A percentile compares a stretch with the other conserved stretches of the same genome.
Conservation (phyloP, 2,329 filamentous ascomycete species). For the Aureobasidium sp. region DNA sequence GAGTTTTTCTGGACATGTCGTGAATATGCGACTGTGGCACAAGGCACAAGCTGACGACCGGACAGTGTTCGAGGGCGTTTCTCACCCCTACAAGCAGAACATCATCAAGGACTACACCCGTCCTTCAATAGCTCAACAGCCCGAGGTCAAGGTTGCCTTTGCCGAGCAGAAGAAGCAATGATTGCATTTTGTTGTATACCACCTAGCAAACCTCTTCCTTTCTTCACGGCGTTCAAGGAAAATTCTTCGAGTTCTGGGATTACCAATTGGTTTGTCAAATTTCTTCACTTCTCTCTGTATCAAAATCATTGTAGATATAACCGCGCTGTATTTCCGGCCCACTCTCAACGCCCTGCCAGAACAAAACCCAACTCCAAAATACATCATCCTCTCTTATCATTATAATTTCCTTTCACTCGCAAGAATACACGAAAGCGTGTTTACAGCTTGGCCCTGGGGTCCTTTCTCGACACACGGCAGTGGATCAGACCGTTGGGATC, state of each 20-base stretch:
- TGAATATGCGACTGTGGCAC: background rate
- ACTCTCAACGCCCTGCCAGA: conserved; percentile 3
- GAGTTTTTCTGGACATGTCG: conserved; percentile 26
- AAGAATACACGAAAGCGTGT: background rate
- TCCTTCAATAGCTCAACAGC: conserved; percentile 14
- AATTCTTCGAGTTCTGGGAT: conserved; percentile 13
- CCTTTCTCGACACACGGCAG: conserved; percentile 68
- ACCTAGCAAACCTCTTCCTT: background rate
- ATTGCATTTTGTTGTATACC: background rate
- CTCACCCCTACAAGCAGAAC: conserved; percentile 88
- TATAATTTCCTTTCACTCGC: background rate
- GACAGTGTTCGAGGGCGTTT: conserved; percentile 84
- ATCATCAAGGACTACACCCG: conserved; percentile 49
- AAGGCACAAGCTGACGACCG: no score
- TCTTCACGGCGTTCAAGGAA: conserved; percentile 19
- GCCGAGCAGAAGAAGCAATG: conserved; percentile 10
- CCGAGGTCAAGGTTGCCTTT: conserved; percentile 17
- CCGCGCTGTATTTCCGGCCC: conserved; percentile 11
- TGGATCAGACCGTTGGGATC: conserved; percentile 93
- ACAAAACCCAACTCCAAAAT: background rate
- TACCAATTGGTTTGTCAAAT: conserved; percentile 1
- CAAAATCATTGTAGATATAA: conserved; percentile 12
- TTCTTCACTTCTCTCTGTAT: background rate
- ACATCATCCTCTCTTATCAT: conserved; percentile 1
- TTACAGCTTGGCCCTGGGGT: conserved; percentile 37